Base-by-base conservation (phyloP, 116 monocot genomes). In the Phalaenopsis hybrid region DNA sequence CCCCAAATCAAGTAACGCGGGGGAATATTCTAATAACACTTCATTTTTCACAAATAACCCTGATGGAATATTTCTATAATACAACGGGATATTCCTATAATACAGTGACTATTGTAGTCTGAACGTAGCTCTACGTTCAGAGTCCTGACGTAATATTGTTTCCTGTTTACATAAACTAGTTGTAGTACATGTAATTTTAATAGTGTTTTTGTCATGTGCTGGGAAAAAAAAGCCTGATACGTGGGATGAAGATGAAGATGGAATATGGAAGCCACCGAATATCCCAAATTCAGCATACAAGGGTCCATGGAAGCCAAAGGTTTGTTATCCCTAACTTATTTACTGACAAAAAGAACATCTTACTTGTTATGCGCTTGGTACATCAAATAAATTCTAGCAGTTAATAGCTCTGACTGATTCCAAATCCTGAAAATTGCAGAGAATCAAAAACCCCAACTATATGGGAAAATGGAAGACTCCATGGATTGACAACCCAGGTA, bases 221-320 rank as follows among this genome's bases (percentile, higher is more conserved):
- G 20, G 77, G 49, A 78, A 46, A 67, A 33, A 82, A 33, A 83
- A 95, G 92, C 92, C 95, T 83, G 94, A 87, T 84, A 25, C 86
- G 75, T 99, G 99, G 99, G 99, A 99, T 92, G 99, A 99, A 44
- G 99, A 99, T 78, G 99, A 99, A 69, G 94, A 99, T 89, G 94
- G 99, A 18, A 84, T 84, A 81, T 99, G 99, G 99, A 99, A 68
- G 72, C 89, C 89, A 25, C 88, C 91, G 28, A 99, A 88, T 88
- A 79, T 94, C 37, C 95, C 99, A 68, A 99, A 99, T 86, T 95
- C 99, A 81, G 91, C 83, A 81, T 99, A 93, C 80, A 99, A 94
- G 82, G 99, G 99, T 25, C 85, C 90, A 86, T 99, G 95, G 99
- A 99, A 89, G 73, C 93, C 76, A 34, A 99, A 92, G 95, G 99